A percentile compares a stretch with the other conserved stretches of the same genome.
phyloP scores from a whole-genome alignment of 2,329 filamentous ascomycete species.

The Helotiales sp. region DNA sequence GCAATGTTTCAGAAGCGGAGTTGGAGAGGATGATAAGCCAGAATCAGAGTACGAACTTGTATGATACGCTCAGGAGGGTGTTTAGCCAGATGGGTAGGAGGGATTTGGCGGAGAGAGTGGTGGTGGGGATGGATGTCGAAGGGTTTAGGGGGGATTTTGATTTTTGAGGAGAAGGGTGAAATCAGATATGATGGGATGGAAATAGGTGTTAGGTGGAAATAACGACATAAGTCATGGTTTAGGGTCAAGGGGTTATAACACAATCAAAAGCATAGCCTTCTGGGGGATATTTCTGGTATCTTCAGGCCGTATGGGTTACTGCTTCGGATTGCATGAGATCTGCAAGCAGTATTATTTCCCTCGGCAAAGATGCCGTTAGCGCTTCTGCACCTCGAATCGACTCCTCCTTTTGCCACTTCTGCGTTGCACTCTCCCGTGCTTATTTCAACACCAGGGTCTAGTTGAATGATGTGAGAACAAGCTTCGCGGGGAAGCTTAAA shows the following conservation, averaged over 20 bases:
- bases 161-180: conserved; percentile 54
- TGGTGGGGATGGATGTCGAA: conserved; percentile 87
- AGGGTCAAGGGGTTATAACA: too few species aligned
- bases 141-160: conserved; percentile 89
- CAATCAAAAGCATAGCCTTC: background rate
- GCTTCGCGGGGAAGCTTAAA: too few species aligned
- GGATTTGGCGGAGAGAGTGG: conserved; percentile 85
- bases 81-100: conserved; percentile 93
- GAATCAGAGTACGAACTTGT: conserved; percentile 95
- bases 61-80: conserved; percentile 91
- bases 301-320: too few species aligned
- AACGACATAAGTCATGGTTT: background rate
- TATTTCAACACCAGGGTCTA: too few species aligned
- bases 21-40: conserved; percentile 88
- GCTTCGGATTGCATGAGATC: background rate
- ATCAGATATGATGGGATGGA: background rate
- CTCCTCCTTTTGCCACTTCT: too few species aligned
- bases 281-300: background rate
- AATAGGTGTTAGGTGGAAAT: background rate
- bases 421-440: too few species aligned
- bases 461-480: too few species aligned
- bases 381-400: background rate
- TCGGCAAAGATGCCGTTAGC: background rate
- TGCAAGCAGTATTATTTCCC: background rate
- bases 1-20: conserved; percentile 64